Percentiles rank a stretch among this genome's conserved stretches.
Evolutionary conservation across 129 eudicot species (phyloP).

Genomic region (Flaveria linearis): DNA sequence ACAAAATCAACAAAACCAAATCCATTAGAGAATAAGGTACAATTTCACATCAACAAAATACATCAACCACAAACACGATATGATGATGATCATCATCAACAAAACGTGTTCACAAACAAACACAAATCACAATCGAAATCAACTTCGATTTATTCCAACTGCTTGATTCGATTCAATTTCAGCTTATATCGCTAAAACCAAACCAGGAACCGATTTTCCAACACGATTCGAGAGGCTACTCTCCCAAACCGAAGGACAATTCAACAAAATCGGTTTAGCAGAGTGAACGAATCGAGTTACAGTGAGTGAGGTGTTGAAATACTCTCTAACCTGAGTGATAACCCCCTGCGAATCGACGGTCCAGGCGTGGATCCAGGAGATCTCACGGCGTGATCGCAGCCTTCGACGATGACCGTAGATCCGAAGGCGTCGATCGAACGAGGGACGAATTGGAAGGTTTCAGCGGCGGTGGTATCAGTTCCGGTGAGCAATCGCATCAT

Average conservation of each 20-base stretch:
- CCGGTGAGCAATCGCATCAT: constrained; percentile 95
- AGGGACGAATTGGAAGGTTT: constrained; percentile 56
- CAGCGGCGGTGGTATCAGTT: constrained; percentile 19
- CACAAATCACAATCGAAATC: constrained; percentile 18
- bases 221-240: constrained; percentile 67
- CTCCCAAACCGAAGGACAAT: constrained; percentile 88
- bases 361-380: constrained; percentile 96
- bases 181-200: constrained; percentile 61
- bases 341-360: constrained; percentile 79
- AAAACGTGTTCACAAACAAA: constrained; percentile 10
- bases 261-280: constrained; percentile 23
- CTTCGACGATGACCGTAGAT: too few relatives aligned
- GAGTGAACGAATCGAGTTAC: constrained; percentile 52
- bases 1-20: too few relatives aligned
- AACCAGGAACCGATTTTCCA: constrained; percentile 91
- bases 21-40: too few relatives aligned
- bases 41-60: too few relatives aligned
- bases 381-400: constrained; percentile 52
- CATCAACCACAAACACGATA: too few relatives aligned
- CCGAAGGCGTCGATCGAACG: constrained; percentile 63
- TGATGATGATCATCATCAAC: constrained; percentile 25
- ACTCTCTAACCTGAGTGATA: constrained; percentile 90
- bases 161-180: background rate
- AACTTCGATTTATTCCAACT: background rate
- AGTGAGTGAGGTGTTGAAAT: constrained; percentile 80